Base-by-base conservation (phyloP, 108 stramenopile species). In the Fistulifera pelliculosa region DNA sequence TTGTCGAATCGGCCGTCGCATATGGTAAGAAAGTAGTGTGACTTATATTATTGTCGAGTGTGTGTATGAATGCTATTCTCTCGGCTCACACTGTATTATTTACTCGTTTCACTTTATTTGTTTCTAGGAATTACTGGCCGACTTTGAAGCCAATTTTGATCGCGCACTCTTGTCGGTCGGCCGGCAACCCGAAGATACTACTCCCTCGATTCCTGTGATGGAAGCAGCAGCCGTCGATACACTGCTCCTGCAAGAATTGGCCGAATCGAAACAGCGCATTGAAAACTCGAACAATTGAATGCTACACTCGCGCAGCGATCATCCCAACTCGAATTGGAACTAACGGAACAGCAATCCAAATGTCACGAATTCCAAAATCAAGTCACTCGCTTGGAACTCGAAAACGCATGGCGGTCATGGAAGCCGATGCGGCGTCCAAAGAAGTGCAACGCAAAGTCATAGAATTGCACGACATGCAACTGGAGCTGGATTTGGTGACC, bases 131-230 rank as follows among this genome's bases (percentile, higher is more conserved):
- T 58, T 92, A 21, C 61, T 92, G 43, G 82, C 81, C 44, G 90
- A 92, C 61, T 92, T 92, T 69, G 86, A 92, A 72, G 83, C 90
- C 14, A 87, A 92, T 53, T 87, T 91, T 58, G 90, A 87, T 59
- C 73, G 77, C 56, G 85, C 90, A 0, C 47, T 91, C 16, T 38
- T 91, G 39, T 71, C 70, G 55, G 31, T 35, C 6, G 31, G 31
- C 6, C 31, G 6, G 31, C 31, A 3, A 35, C 31, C 31, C 31
- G 3, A 3, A 8, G 31, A 3, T 35, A 35, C 31, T 35, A 35
- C 31, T n/a, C n/a, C n/a, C n/a, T n/a, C n/a, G n/a, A n/a, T n/a
- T n/a, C n/a, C n/a, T n/a, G n/a, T n/a, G n/a, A n/a, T n/a, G n/a
- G n/a, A 60, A n/a, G 5, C 48, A 12, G 52, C 63, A 27, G 60